Percentiles rank a stretch among this genome's conserved stretches.
Conservation (phyloP, 116 monocot genomes). For the Phalaenopsis hybrid region DNA sequence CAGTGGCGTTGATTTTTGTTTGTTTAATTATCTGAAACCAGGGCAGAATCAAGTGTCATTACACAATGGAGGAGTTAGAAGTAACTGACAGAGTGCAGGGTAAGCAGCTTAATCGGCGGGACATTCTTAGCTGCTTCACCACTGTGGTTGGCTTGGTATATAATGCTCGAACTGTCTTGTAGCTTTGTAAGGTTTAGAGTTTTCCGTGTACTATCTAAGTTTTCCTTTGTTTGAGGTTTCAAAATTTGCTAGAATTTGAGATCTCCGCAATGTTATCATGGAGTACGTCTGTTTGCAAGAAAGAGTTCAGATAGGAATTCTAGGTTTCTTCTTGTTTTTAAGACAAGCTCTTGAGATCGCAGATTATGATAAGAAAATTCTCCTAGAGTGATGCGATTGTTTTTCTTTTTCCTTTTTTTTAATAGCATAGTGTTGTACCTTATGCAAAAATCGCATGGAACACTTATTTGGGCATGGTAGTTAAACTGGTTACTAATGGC, state of each 20-base stretch:
- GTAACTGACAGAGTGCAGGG: not conserved
- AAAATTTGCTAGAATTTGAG: not conserved
- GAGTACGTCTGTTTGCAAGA: not conserved
- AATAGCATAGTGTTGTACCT: too few species aligned
- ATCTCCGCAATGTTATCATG: not conserved
- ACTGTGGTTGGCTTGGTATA: constrained; percentile 28
- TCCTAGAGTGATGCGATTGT: not conserved
- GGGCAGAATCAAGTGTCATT: constrained; percentile 17
- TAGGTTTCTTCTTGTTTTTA: not conserved
- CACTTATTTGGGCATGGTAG: too few species aligned
- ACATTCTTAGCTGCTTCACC: constrained; percentile 23
- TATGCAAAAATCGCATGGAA: too few species aligned
- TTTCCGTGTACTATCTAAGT: not conserved
- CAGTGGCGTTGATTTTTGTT: too few species aligned
- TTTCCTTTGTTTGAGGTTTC: not conserved
- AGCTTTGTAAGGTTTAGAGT: not conserved
- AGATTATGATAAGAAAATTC: not conserved
- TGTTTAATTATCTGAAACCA: constrained; percentile 2
- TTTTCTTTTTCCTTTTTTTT: not conserved
- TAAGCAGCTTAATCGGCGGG: constrained; percentile 23
- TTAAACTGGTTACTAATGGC: too few species aligned
- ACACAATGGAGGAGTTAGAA: constrained; percentile 2
- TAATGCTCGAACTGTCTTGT: not conserved
- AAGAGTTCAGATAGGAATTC: not conserved
- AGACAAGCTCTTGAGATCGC: not conserved